A percentile compares a stretch with the other conserved stretches of the same genome.
Evolutionary conservation across 106 monocot species (phyloP).

Genomic region (Alisma plantagoaquatica): DNA sequence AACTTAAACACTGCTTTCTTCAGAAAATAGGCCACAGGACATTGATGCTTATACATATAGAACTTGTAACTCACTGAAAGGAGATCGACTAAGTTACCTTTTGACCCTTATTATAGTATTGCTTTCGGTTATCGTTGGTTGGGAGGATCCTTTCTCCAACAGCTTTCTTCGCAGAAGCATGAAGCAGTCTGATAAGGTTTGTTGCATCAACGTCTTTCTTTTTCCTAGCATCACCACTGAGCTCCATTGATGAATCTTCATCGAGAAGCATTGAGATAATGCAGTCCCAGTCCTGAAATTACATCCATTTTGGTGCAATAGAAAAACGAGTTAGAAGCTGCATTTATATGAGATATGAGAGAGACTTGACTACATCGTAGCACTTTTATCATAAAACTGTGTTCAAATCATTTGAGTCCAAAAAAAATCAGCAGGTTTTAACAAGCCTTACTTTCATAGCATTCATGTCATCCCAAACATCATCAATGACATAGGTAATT

Average conservation of each 20-base stretch:
- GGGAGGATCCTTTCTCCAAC: conserved; percentile 95
- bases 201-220: conserved; percentile 95
- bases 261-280: conserved; percentile 92
- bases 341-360: too few relatives aligned
- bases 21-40: too few relatives aligned
- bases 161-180: conserved; percentile 78
- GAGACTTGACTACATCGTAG: too few relatives aligned
- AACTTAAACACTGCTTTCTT: too few relatives aligned
- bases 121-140: conserved; percentile 64
- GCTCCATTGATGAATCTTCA: conserved; percentile 59
- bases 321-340: too few relatives aligned
- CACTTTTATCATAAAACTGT: too few relatives aligned
- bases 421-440: neutral
- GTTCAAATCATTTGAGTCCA: too few relatives aligned
- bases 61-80: too few relatives aligned
- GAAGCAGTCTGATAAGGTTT: conserved; percentile 75
- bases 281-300: conserved; percentile 87
- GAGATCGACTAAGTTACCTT: conserved; percentile 58
- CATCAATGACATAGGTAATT: conserved; percentile 93
- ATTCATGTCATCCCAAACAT: conserved; percentile 99
- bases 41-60: too few relatives aligned
- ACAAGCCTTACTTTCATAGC: conserved; percentile 68
- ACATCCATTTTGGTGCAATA: neutral
- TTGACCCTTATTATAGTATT: conserved; percentile 73
- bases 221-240: too few relatives aligned